Evolutionary conservation across 176 grass and related monocot genomes (phyloP), one percentile per base, ranked within the genome.

Genomic region (barley (Hordeum vulgare)): DNA sequence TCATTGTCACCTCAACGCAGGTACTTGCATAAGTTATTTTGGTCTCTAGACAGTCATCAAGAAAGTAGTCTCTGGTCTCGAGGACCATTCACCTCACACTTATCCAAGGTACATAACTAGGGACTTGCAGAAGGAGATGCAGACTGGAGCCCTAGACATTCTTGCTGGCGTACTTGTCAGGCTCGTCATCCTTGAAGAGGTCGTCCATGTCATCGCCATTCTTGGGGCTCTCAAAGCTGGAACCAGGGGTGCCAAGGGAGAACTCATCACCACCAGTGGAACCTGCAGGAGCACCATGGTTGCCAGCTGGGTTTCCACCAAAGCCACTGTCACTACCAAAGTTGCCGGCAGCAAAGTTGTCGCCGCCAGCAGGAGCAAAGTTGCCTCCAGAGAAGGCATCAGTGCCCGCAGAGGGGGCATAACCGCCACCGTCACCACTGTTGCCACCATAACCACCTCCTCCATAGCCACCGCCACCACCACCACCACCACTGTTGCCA

Each of bases 81-180:
- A 35, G 20, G 45, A 83, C 9, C 66, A 15, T 35, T 74, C 58
- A n/a, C 28, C 26, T 63, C 61, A 45, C 10, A 69, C 24, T 56
- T 45, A 37, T 27, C 6, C 1, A 23, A 0, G 60, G 28, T 60
- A 37, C 63, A 80, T 39, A 4, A 51, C 49, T 69, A 33, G 33
- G 28, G 36, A 44, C 35, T 49, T 6, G 20, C 7, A 49, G 66
- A 24, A 8, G 21, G 23, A 9, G 15, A 3, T 18, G 20, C 7
- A 31, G 18, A 69, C 69, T 90, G 83, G 51, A 74, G 14, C 49
- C 39, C 60, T 54, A 54, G 17, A 18, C 7, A 54, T 54, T 54
- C 80, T 90, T 90, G 75, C 60, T 49, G 20, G 80, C 68, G 0
- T 75, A 83, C 74, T 13, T 80, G 61, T 90, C 80, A 5, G 74